These are phyloP conservation scores for Aspergillaceae sp. DNA, from an alignment of 2,329 filamentous ascomycete species.

Conservation along the genomic window DNA sequence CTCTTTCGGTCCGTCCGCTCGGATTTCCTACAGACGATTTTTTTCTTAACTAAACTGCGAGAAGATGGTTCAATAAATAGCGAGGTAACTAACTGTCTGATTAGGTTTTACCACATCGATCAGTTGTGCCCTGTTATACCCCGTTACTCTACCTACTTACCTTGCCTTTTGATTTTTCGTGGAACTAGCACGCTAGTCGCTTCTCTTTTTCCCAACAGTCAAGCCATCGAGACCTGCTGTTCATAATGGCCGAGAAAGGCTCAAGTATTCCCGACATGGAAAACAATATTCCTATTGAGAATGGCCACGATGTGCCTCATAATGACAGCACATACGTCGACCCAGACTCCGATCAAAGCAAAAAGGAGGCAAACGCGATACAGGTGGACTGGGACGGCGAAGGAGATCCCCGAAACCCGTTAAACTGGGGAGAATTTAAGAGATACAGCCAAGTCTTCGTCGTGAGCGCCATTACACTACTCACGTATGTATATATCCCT, in stretches of 20 bases:
- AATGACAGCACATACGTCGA: background rate
- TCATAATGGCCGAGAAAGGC: background rate
- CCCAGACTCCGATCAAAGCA: background rate
- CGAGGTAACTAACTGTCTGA: too few species aligned
- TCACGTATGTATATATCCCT: background rate
- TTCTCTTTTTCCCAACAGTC: background rate
- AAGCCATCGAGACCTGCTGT: background rate
- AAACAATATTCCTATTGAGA: background rate
- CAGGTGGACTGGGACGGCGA: slow-evolving; percentile 3
- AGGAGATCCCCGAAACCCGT: slow-evolving; percentile 3
- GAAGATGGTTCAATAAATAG: too few species aligned
- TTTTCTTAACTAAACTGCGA: background rate
- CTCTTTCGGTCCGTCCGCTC: background rate
- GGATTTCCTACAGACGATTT: background rate
- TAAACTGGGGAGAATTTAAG: slow-evolving; percentile 1
- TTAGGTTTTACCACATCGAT: too few species aligned
- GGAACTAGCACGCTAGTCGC: too few species aligned
- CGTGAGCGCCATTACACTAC: slow-evolving; percentile 1
- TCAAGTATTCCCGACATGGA: background rate
- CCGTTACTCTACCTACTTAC: too few species aligned
- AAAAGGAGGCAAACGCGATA: background rate
- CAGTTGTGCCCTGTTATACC: too few species aligned
- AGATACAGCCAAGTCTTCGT: background rate
- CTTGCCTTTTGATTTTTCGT: too few species aligned
- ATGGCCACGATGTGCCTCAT: background rate